Evolutionary conservation across 208 protist species (phyloP), one percentile per base, ranked within the genome.

Genomic region (Borovskyia barvae): DNA sequence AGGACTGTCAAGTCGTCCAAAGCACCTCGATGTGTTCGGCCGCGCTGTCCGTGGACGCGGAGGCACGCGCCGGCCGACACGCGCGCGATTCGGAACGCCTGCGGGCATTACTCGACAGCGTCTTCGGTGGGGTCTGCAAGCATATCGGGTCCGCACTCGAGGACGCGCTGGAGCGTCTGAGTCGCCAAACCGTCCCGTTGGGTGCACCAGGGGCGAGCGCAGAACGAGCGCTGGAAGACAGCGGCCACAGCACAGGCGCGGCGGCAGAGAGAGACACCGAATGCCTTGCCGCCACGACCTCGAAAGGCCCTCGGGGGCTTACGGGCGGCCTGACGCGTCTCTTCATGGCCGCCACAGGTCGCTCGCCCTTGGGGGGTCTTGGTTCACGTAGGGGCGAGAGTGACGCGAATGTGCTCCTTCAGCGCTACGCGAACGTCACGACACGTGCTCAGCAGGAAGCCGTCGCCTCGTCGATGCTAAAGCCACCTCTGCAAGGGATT

Each of bases 71-170:
- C 11, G n/a, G n/a, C n/a, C n/a, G n/a, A n/a, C n/a, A n/a, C n/a
- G 49, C 64, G 39, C 37, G 52, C 9, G 57, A 54, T 26, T 19
- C 28, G 29, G 62, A 47, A 7, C 69, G 20, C 0, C 71, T 77
- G 57, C 39, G 47, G 15, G 29, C 42, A 5, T 28, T 90, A 19
- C 67, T 94, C 5, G 66, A 80, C 50, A 66, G 55, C 19, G 56
- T 88, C 25, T 94, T 94, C 68, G 82, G 75, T 20, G 77, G 77
- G 11, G 64, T 92, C 3, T 77, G 62, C 50, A 90, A 86, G 66
- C 85, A 92, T 57, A 69, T 92, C 32, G 59, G 66, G 5, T 60
- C 54, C 47, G 80, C 77, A 24, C 64, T 94, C 22, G 77, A 88
- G 8, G 76, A 70, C 40, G 74, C 86, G 28, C 53, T 91, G 36